Evolutionary conservation across 768 basidiomycete species (phyloP).

Genomic region (Russula olivacea): DNA sequence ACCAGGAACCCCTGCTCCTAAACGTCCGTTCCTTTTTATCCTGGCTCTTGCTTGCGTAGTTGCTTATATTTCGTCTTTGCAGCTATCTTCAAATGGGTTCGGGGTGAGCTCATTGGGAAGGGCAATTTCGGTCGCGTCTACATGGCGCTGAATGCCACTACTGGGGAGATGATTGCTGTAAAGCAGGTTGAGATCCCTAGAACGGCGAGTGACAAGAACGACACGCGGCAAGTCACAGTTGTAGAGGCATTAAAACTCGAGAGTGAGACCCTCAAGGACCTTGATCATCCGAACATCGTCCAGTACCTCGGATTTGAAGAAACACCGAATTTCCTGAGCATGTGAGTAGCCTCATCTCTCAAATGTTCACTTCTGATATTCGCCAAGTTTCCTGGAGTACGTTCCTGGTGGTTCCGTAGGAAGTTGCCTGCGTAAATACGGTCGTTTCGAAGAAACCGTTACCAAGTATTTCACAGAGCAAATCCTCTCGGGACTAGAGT

Average conservation of each 20-base stretch:
- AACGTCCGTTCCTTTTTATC: conserved; percentile 46
- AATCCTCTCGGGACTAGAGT: conserved; percentile 86
- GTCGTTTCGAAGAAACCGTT: conserved; percentile 87
- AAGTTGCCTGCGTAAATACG: conserved; percentile 83
- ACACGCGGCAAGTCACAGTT: conserved; percentile 74
- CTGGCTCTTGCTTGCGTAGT: conserved; percentile 3
- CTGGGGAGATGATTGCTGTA: conserved; percentile 98
- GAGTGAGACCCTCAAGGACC: conserved; percentile 91
- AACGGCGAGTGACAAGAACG: conserved; percentile 86
- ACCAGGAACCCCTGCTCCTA: conserved; percentile 37
- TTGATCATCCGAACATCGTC: conserved; percentile 96
- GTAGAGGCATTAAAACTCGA: conserved; percentile 92
- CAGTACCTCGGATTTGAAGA: conserved; percentile 96
- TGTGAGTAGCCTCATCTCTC: conserved; percentile 49
- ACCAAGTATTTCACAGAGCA: conserved; percentile 90
- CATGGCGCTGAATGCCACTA: conserved; percentile 90
- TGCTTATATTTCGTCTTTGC: conserved; percentile 14
- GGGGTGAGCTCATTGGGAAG: conserved; percentile 94
- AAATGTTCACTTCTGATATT: conserved; percentile 4
- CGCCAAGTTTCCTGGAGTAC: conserved; percentile 88
- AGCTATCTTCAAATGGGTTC: conserved; percentile 97
- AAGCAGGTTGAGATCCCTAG: conserved; percentile 97
- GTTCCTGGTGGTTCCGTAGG: conserved; percentile 97
- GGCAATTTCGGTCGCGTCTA: conserved; percentile 97
- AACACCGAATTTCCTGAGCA: conserved; percentile 81